Conservation (phyloP, 2,329 filamentous ascomycete genomes). For the Colletotrichum horii region DNA sequence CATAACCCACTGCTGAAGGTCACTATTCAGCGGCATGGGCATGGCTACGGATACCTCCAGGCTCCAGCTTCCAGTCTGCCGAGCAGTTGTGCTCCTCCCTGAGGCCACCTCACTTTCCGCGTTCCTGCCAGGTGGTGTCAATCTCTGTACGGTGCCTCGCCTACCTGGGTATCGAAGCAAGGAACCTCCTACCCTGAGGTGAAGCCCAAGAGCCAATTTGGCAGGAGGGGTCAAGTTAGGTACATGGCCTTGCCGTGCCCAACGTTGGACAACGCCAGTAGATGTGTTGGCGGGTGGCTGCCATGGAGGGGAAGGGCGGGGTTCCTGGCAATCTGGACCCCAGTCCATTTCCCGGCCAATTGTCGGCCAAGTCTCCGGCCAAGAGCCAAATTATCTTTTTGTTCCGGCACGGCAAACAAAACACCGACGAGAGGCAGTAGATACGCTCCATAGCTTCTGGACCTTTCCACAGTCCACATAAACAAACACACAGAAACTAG, state of each 20-base stretch:
- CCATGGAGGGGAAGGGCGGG: slow-evolving; percentile 1
- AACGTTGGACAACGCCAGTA: background rate
- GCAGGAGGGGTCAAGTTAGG: slow-evolving; percentile 1
- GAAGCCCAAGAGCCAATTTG: background rate
- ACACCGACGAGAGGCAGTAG: background rate
- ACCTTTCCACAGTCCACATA: slow-evolving; percentile 12
- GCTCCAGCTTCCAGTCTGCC: background rate
- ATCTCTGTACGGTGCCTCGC: background rate
- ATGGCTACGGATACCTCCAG: background rate
- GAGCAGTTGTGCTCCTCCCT: background rate
- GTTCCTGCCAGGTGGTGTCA: background rate
- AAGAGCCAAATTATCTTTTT: background rate
- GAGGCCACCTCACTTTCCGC: background rate
- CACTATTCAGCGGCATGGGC: background rate
- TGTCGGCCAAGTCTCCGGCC: slow-evolving; percentile 6
- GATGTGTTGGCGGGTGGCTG: background rate
- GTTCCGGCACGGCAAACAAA: background rate
- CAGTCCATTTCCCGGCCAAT: background rate
- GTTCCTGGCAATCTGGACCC: slow-evolving; percentile 6
- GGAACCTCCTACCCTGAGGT: background rate
- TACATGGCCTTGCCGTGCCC: background rate
- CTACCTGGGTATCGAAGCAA: background rate
- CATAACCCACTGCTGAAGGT: background rate
- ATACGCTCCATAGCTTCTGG: background rate
- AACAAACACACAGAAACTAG: background rate